phyloP scores from a whole-genome alignment of 192 early-diverging fungal genomes.

The Backusella tarrabulga region DNA sequence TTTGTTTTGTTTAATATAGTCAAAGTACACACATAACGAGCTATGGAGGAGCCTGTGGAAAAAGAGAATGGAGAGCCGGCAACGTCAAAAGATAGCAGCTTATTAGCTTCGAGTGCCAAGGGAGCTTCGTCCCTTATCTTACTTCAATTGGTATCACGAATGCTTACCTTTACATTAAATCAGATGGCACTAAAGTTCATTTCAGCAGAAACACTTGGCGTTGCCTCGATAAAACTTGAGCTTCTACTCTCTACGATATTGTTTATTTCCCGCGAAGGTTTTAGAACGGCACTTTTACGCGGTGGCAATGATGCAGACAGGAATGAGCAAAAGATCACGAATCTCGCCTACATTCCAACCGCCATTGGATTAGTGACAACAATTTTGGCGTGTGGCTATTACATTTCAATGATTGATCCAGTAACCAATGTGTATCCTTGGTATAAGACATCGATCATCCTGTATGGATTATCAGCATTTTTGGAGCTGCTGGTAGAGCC shows the following conservation, averaged over 20 bases:
- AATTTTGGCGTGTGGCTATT: constrained; percentile 51
- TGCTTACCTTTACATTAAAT: constrained; percentile 83
- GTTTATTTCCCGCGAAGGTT: constrained; percentile 86
- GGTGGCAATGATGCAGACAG: constrained; percentile 14
- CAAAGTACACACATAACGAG: too few relatives aligned
- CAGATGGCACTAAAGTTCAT: constrained; percentile 73
- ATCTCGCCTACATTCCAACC: constrained; percentile 73
- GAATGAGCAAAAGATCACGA: constrained; percentile 57
- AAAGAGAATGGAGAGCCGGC: not conserved
- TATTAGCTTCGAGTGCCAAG: constrained; percentile 59
- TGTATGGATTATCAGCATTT: constrained; percentile 76
- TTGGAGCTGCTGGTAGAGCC: constrained; percentile 87
- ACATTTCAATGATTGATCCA: constrained; percentile 33
- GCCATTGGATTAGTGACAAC: constrained; percentile 60
- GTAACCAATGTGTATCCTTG: constrained; percentile 37
- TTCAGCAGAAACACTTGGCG: constrained; percentile 72
- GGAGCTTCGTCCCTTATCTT: constrained; percentile 75
- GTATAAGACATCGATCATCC: constrained; percentile 51
- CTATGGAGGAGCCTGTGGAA: not conserved
- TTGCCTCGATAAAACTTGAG: constrained; percentile 83
- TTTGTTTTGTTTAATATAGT: not conserved
- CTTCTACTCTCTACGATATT: constrained; percentile 85
- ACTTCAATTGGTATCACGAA: constrained; percentile 70
- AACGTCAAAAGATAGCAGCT: not conserved
- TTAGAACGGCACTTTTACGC: constrained; percentile 71